A percentile compares a stretch with the other conserved stretches of the same genome.
phyloP scores from a whole-genome alignment of 768 basidiomycete genomes.

The Kockovaella imperatae region DNA sequence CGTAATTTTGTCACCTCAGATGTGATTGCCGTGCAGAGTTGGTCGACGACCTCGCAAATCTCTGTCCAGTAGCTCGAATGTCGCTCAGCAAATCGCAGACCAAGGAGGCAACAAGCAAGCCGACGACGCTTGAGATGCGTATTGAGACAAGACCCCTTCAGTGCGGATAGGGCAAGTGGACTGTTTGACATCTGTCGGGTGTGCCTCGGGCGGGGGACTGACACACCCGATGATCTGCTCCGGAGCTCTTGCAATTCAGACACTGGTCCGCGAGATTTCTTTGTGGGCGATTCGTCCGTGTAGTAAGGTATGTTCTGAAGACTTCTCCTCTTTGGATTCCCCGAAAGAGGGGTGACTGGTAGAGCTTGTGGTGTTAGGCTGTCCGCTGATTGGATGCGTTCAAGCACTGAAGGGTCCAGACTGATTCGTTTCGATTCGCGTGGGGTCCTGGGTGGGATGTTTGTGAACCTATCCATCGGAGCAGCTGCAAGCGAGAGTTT shows the following conservation, averaged over 20 bases:
- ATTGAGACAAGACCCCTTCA: constrained; percentile 34
- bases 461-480: constrained; percentile 26
- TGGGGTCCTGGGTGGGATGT: constrained; percentile 29
- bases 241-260: constrained; percentile 26
- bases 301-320: constrained; percentile 36
- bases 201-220: background rate
- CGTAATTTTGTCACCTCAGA: constrained; percentile 5
- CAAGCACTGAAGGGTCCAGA: background rate
- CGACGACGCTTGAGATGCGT: constrained; percentile 34
- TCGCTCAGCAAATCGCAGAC: constrained; percentile 22
- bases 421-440: constrained; percentile 23
- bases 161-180: constrained; percentile 27
- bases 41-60: constrained; percentile 9
- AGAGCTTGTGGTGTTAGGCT: background rate
- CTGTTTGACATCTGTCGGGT: constrained; percentile 6
- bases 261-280: constrained; percentile 6
- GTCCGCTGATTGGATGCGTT: background rate
- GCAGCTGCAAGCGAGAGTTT: background rate
- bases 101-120: constrained; percentile 39
- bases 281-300: constrained; percentile 6
- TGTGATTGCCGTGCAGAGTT: background rate
- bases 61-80: constrained; percentile 15
- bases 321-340: constrained; percentile 27
- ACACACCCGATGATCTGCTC: constrained; percentile 6
- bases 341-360: background rate